phyloP scores from a whole-genome alignment of 352 stramenopile species.

The Phytophthora cactorum region DNA sequence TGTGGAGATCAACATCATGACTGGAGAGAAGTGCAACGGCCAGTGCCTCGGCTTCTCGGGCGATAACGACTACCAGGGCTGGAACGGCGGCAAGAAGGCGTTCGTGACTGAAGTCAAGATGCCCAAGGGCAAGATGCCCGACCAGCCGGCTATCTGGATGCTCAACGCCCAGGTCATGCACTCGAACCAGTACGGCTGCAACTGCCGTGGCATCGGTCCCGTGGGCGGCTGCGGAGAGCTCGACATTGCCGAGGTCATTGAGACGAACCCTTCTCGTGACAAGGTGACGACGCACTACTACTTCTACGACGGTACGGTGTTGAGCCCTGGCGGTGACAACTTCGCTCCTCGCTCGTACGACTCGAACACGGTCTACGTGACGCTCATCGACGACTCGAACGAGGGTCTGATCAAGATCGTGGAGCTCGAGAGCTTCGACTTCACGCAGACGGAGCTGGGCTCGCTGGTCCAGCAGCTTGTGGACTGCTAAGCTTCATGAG shows the following conservation, averaged over 20 bases:
- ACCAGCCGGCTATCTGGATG: constrained; percentile 68
- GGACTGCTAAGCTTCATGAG: constrained; percentile 26
- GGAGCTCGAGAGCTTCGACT: constrained; percentile 60
- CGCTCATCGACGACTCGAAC: constrained; percentile 61
- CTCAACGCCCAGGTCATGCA: constrained; percentile 64
- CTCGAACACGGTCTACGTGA: constrained; percentile 56
- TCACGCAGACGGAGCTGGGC: constrained; percentile 36
- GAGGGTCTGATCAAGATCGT: constrained; percentile 68
- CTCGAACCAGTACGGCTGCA: constrained; percentile 68
- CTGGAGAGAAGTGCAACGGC: constrained; percentile 42
- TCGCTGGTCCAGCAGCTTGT: constrained; percentile 43
- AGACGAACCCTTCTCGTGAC: constrained; percentile 42
- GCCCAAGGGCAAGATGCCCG: constrained; percentile 34
- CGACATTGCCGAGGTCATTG: constrained; percentile 73
- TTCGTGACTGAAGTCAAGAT: constrained; percentile 73
- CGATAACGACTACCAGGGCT: constrained; percentile 63
- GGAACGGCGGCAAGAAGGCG: constrained; percentile 67
- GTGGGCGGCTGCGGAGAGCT: constrained; percentile 69
- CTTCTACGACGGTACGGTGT: constrained; percentile 56
- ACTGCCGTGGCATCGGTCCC: constrained; percentile 63
- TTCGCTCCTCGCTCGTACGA: constrained; percentile 46
- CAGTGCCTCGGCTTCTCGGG: constrained; percentile 45
- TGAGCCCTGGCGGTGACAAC: constrained; percentile 50
- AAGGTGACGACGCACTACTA: constrained; percentile 72
- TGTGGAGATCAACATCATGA: constrained; percentile 78